These are phyloP conservation scores for Annulohypoxylon bovei DNA, from an alignment of 495 filamentous ascomycete genomes.

Conservation along the genomic window DNA sequence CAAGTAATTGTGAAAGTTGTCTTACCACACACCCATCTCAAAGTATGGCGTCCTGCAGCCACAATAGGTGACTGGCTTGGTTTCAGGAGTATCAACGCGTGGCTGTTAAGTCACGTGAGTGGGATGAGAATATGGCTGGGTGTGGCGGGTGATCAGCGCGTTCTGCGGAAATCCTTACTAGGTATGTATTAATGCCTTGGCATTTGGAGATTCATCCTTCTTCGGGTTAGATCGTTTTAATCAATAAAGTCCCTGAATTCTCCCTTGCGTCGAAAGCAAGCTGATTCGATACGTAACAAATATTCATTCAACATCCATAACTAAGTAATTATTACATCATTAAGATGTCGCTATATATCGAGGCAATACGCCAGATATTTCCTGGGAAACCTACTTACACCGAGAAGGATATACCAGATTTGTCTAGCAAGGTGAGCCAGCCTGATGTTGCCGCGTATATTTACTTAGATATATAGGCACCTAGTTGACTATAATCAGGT, in stretches of 20 bases:
- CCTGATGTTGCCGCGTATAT: not conserved
- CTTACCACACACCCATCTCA: too few species aligned
- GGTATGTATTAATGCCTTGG: not conserved
- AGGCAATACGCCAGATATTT: conserved; percentile 28
- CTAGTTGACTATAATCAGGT: not conserved
- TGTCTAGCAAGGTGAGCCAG: conserved; percentile 39
- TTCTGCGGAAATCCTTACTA: not conserved
- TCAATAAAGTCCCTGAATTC: too few species aligned
- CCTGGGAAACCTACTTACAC: conserved; percentile 46
- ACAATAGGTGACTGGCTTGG: too few species aligned
- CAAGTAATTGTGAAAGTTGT: too few species aligned
- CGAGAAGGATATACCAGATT: conserved; percentile 43
- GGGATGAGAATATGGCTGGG: not conserved
- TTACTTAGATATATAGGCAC: not conserved
- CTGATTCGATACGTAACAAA: too few species aligned
- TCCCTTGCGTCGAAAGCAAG: too few species aligned
- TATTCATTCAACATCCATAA: not conserved
- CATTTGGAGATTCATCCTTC: not conserved
- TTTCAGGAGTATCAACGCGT: too few species aligned
- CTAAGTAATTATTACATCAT: not conserved
- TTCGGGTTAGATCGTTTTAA: too few species aligned
- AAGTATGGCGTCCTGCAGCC: too few species aligned
- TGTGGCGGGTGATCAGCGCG: not conserved
- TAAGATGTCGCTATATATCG: conserved; percentile 20
- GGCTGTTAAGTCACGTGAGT: too few species aligned